Base-by-base conservation (phyloP, 345 rosid genomes). In the Linum tenue region DNA sequence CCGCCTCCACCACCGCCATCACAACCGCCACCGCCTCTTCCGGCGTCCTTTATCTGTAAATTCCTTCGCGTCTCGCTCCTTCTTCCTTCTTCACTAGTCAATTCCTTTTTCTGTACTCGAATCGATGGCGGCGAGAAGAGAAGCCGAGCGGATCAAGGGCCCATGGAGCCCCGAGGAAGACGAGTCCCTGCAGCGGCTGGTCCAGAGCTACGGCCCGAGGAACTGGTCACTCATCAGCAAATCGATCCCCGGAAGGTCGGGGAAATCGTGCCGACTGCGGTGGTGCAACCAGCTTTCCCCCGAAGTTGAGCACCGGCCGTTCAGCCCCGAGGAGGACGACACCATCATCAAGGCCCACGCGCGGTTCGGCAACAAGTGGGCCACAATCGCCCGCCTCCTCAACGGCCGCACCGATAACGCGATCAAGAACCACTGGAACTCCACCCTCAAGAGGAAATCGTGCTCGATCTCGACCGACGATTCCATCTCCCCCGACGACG, bases 161-260 rank as follows among this genome's bases (percentile, higher is more conserved):
- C 98, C 53, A 3, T 48, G 53, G 53, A 48, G 53, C 11, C 53
- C 53, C 53, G 53, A 48, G 11, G 53, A 48, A 69, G 98, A 92
- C 62, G 97, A 92, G 35, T 85, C 86, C 56, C 77, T 92, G 7
- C 85, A 79, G 66, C 73, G 75, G 31, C 77, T 92, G 55, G 97
- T 92, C 1, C 83, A 79, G 10, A 82, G 68, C 53, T 94, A 92
- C 63, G 97, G 98, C 7, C 91, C 98, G 0, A 76, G 97, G 58
- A 92, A 90, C 84, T 92, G 98, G 98, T 84, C 98, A 12, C 67
- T 88, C 61, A 92, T 92, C 36, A 92, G 98, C 83, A 86, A 84
- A 74, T 86, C 98, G 35, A 92, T 92, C 40, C 88, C 98, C 10
- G 98, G 98, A 8, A 77, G 98, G 35, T 92, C 97, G 17, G 97